Evolutionary conservation across 257 asterid species (phyloP), one percentile per base, ranked within the genome.

Genomic region (Lantana camara): DNA sequence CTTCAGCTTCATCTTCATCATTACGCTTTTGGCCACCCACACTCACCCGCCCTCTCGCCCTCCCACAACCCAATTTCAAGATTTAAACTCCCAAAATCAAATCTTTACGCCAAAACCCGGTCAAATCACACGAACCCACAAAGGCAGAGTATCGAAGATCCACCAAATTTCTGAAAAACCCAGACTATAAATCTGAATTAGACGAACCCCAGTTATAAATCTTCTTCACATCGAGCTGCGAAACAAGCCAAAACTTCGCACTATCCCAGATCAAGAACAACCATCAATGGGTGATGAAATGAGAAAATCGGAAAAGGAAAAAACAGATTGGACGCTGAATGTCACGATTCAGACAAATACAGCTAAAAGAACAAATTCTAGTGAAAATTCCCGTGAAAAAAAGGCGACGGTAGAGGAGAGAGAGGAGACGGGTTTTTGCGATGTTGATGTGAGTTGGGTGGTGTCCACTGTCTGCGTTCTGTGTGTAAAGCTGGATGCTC

Each of bases 1-100:
- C 82, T 70, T 82, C 85, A 74, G 73, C 81, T 75, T 79, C 83
- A 74, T 70, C 57, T 54, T 47, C 45, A n/a, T n/a, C n/a, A n/a
- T n/a, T 24, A n/a, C n/a, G 27, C 40, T 49, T 34, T 66, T 27
- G 53, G 4, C 55, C 56, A 5, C 60, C 40, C 40, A 4, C 40
- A 5, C 4, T 1, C 11, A 27, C 11, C 47, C 51, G 16, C 62
- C 29, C 49, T 12, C 50, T 7, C 27, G 13, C 49, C 40, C 57
- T 20, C 42, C 50, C 22, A 30, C 46, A 34, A 44, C 44, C 44
- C 38, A 71, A 50, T 1, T 47, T 46, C 16, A 42, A 27, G 61
- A n/a, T 32, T 46, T 42, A 12, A 58, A 11, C 57, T 34, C 48
- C 58, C 60, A 55, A 35, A 55, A 37, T 8, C 53, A 58, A 59